Percentiles rank a stretch among this genome's conserved stretches.
Conservation (phyloP, 495 filamentous ascomycete species). For the Daldinia concentrica region DNA sequence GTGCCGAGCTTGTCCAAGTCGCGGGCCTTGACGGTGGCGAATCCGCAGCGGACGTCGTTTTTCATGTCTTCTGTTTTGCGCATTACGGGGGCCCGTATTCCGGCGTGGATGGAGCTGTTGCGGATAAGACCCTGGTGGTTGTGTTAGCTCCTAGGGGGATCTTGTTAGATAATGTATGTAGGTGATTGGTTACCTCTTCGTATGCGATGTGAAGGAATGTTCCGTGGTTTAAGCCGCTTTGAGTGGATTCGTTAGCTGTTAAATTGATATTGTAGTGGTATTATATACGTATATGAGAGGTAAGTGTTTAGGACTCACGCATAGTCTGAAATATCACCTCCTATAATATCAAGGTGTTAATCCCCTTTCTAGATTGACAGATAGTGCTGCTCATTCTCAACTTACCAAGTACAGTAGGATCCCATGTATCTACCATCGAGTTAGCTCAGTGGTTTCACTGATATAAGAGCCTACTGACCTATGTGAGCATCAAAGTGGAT, state of each 20-base stretch:
- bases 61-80: slow-evolving; percentile 74
- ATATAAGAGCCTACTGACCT: slow-evolving; percentile 37
- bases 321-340: slow-evolving; percentile 54
- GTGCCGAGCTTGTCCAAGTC: slow-evolving; percentile 81
- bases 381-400: not conserved
- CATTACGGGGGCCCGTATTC: slow-evolving; percentile 80
- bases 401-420: slow-evolving; percentile 63
- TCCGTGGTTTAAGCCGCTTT: slow-evolving; percentile 81
- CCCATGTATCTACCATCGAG: slow-evolving; percentile 74
- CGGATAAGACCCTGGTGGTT: slow-evolving; percentile 75
- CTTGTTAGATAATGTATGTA: not conserved
- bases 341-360: slow-evolving; percentile 14
- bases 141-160: slow-evolving; percentile 58
- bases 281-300: not conserved
- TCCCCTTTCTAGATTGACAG: not conserved
- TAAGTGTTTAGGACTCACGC: slow-evolving; percentile 42
- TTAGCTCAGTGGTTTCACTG: slow-evolving; percentile 19
- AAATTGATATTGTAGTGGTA: not conserved
- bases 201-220: slow-evolving; percentile 66
- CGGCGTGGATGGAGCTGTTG: slow-evolving; percentile 86
- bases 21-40: slow-evolving; percentile 80
- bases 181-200: slow-evolving; percentile 46
- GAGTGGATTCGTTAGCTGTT: not conserved
- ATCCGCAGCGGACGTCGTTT: slow-evolving; percentile 86
- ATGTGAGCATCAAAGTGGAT: slow-evolving; percentile 80